These are phyloP conservation scores for Monosporascus sp. DNA, from an alignment of 2,329 filamentous ascomycete species.

Conservation along the genomic window DNA sequence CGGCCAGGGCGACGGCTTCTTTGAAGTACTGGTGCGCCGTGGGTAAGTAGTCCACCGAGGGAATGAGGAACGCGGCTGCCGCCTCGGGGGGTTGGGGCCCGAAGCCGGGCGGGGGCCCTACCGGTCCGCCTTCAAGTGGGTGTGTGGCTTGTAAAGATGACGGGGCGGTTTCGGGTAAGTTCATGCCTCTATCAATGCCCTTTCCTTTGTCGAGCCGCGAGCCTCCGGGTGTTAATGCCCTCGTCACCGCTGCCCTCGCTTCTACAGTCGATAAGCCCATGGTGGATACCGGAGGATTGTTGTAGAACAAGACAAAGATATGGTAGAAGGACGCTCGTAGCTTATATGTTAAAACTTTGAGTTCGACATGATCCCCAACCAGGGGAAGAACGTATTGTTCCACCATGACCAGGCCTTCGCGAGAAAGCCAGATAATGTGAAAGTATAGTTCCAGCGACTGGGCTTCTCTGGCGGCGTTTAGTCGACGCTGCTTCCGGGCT, in stretches of 20 bases:
- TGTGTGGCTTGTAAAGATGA: slow-evolving; percentile 44
- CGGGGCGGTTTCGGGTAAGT: slow-evolving; percentile 37
- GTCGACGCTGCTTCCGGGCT: slow-evolving; percentile 74
- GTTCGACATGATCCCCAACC: slow-evolving; percentile 71
- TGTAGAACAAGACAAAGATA: slow-evolving; percentile 94
- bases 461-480: slow-evolving; percentile 74
- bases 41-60: slow-evolving; percentile 73
- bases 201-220: slow-evolving; percentile 41
- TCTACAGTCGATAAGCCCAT: slow-evolving; percentile 37
- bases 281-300: slow-evolving; percentile 70
- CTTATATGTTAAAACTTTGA: slow-evolving; percentile 87
- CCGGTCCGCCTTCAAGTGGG: slow-evolving; percentile 52
- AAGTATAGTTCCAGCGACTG: slow-evolving; percentile 75
- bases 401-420: slow-evolving; percentile 83
- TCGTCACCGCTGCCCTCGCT: slow-evolving; percentile 1
- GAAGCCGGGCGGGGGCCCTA: slow-evolving; percentile 52
- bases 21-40: slow-evolving; percentile 76
- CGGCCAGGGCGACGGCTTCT: slow-evolving; percentile 69
- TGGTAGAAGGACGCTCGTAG: slow-evolving; percentile 92
- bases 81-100: slow-evolving; percentile 31
- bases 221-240: slow-evolving; percentile 6
- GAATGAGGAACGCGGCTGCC: slow-evolving; percentile 71
- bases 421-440: slow-evolving; percentile 92
- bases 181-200: slow-evolving; percentile 38
- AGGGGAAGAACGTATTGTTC: slow-evolving; percentile 84